A percentile compares a stretch with the other conserved stretches of the same genome.
These are phyloP conservation scores for Leucocoprinus birnbaumii DNA, from an alignment of 768 basidiomycete species.

Conservation along the genomic window DNA sequence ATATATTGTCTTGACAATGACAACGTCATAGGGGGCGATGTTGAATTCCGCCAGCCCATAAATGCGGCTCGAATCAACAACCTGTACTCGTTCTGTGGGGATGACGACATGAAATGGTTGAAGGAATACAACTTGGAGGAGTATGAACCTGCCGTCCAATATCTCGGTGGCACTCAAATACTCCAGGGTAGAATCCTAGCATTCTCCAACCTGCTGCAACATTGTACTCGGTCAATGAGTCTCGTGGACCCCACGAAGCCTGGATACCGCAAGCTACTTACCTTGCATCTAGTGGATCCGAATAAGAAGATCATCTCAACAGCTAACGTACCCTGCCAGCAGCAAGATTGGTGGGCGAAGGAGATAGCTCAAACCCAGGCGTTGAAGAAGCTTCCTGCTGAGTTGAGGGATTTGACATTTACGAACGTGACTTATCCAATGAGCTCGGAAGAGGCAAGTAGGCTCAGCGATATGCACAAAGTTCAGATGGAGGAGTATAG, in stretches of 20 bases:
- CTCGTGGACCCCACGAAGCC: conserved; percentile 31
- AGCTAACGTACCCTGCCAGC: conserved; percentile 24
- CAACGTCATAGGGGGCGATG: conserved; percentile 13
- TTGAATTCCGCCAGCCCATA: conserved; percentile 5
- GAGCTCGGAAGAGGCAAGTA: conserved; percentile 24
- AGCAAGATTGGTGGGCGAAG: conserved; percentile 25
- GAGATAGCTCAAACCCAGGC: background rate
- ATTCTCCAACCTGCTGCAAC: conserved; percentile 36
- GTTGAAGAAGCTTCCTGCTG: conserved; percentile 21
- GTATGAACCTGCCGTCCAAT: conserved; percentile 8
- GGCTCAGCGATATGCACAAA: conserved; percentile 27
- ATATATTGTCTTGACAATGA: conserved; percentile 20
- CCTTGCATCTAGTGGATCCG: conserved; percentile 35
- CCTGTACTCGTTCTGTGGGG: background rate
- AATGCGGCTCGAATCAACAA: background rate
- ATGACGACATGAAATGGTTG: background rate
- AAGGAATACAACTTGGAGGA: background rate
- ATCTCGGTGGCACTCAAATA: conserved; percentile 26
- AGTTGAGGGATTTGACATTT: conserved; percentile 21
- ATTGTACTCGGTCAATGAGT: conserved; percentile 30
- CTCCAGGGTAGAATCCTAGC: conserved; percentile 25
- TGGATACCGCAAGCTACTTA: conserved; percentile 38
- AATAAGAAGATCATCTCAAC: conserved; percentile 22
- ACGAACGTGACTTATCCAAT: conserved; percentile 24
- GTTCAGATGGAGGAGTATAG: conserved; percentile 27